Conservation (phyloP, 352 stramenopile genomes). For the Globisporangium splendens region DNA sequence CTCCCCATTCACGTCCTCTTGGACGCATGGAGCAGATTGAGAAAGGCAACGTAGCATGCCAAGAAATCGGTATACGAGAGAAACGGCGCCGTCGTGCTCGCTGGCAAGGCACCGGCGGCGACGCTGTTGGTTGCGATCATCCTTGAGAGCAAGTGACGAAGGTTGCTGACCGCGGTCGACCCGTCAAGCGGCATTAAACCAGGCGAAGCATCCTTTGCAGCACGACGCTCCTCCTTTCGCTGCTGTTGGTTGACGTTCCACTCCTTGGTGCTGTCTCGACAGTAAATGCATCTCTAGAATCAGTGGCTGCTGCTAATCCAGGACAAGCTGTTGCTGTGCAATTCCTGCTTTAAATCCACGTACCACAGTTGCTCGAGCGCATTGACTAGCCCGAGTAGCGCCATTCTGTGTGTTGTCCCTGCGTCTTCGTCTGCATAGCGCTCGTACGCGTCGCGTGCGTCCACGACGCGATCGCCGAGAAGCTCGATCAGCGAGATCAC, state of each 20-base stretch:
- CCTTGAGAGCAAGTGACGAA: slow-evolving; percentile 38
- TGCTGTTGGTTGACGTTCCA: slow-evolving; percentile 12
- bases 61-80: slow-evolving; percentile 72
- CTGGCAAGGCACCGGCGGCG: slow-evolving; percentile 23
- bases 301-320: too few species aligned
- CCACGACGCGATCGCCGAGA: slow-evolving; percentile 53
- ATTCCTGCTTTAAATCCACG: background rate
- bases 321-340: too few species aligned
- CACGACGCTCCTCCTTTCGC: background rate
- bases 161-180: slow-evolving; percentile 22
- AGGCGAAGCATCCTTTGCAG: background rate
- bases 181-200: background rate
- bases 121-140: slow-evolving; percentile 34
- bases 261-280: slow-evolving; percentile 16
- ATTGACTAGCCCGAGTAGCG: slow-evolving; percentile 40
- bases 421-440: slow-evolving; percentile 23
- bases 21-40: slow-evolving; percentile 21
- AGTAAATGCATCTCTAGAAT: too few species aligned
- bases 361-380: slow-evolving; percentile 44
- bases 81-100: slow-evolving; percentile 28
- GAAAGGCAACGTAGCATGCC: slow-evolving; percentile 46
- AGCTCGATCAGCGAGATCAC: slow-evolving; percentile 61
- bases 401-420: slow-evolving; percentile 23
- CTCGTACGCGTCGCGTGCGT: slow-evolving; percentile 57
- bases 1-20: background rate